Evolutionary conservation across 805 yeast genomes (phyloP), one percentile per base, ranked within the genome.

Genomic region (Hanseniaspora lachancei): DNA sequence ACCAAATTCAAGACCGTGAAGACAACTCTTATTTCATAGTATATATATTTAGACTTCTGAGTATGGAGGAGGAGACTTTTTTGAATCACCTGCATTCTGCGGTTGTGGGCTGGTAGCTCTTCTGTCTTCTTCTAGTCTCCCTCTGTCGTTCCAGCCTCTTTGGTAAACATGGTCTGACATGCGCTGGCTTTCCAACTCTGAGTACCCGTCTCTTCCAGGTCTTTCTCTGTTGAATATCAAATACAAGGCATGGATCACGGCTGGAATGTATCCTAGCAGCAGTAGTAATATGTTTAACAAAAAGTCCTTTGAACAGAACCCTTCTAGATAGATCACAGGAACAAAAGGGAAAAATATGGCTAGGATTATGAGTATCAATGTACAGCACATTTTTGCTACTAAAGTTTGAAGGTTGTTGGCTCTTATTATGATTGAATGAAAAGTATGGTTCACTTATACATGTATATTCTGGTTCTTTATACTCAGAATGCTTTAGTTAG

Each of bases 231-330:
- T 66, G 23, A 63, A 57, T 1, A 67, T 62, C 48, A 82, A 71
- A 63, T 77, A 82, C 50, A 82, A 69, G 5, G 87, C 82, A 62
- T 82, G 87, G 16, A 82, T 64, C 52, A 81, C 75, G 58, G 86
- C 95, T 2, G 95, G 95, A 60, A 86, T 70, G 69, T 81, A 85
- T 42, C 89, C 93, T 57, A 86, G 74, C 59, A 80, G 66, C 23
- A 89, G 81, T 63, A 86, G 75, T 44, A 86, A 62, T 49, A 84
- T 69, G 70, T 84, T 84, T 63, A 86, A 63, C 41, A 80, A 67
- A 16, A 75, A 64, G 50, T 84, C 86, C 36, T 70, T 63, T 2
- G 83, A 72, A 61, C 79, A 80, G 16, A 77, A 54, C 0, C 93
- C 93, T 49, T 80, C 70, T 63, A 88, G 74, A 39, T 82, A 72